Evolutionary conservation across 331 rosid genomes (phyloP).

Genomic region (Malus hybrid): DNA sequence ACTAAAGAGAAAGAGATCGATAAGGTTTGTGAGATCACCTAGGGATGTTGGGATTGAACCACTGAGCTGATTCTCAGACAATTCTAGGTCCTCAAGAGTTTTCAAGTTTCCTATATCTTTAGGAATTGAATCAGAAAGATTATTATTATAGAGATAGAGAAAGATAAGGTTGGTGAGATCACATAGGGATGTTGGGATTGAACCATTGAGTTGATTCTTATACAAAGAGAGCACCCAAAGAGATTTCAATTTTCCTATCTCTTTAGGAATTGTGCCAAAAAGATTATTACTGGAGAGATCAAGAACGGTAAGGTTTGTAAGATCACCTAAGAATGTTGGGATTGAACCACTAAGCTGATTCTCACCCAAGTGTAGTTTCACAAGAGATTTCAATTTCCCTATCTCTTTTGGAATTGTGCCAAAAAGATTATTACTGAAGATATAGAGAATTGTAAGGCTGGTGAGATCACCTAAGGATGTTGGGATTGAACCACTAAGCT

Average conservation of each 20-base stretch:
- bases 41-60: too few species aligned
- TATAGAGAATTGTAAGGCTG: too few species aligned
- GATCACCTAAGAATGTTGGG: too few species aligned
- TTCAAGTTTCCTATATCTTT: not conserved
- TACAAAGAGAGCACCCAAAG: not conserved
- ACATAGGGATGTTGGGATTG: too few species aligned
- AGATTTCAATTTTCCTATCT: not conserved
- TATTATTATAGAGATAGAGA: not conserved
- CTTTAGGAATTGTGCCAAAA: conserved; percentile 9
- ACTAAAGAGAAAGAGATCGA: not conserved
- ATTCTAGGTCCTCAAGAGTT: not conserved
- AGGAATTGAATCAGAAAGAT: conserved; percentile 11
- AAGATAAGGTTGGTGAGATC: too few species aligned
- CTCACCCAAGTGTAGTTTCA: not conserved
- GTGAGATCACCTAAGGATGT: too few species aligned
- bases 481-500: too few species aligned
- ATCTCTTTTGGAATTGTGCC: conserved; percentile 16
- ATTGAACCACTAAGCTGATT: too few species aligned
- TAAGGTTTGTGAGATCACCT: too few species aligned
- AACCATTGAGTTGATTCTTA: too few species aligned
- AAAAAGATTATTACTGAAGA: not conserved
- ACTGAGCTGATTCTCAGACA: not conserved
- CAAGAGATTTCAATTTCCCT: not conserved
- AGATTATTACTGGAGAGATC: not conserved
- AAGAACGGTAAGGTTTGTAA: too few species aligned